A percentile compares a stretch with the other conserved stretches of the same genome.
phyloP scores from a whole-genome alignment of 805 yeast genomes.

The Candida mattraensis region DNA sequence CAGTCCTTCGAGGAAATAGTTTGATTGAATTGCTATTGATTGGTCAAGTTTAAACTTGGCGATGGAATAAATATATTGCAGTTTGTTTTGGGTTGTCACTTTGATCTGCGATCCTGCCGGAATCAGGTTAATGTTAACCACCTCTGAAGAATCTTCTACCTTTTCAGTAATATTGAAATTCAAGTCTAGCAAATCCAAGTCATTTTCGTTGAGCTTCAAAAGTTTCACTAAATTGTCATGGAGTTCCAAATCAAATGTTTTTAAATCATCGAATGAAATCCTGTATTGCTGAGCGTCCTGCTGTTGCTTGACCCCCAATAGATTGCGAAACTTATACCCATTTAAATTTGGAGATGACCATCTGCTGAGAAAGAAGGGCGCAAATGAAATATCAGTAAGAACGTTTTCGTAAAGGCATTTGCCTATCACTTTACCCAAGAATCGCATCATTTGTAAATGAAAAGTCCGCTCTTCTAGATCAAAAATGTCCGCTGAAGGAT shows the following conservation, averaged over 20 bases:
- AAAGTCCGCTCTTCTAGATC: slow-evolving; percentile 25
- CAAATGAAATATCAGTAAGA: slow-evolving; percentile 78
- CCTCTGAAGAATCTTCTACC: slow-evolving; percentile 33
- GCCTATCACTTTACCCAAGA: slow-evolving; percentile 82
- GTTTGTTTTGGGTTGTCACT: slow-evolving; percentile 61
- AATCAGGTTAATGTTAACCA: slow-evolving; percentile 53
- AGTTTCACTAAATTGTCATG: slow-evolving; percentile 65
- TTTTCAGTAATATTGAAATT: slow-evolving; percentile 63
- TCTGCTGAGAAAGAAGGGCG: slow-evolving; percentile 78
- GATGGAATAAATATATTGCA: slow-evolving; percentile 73
- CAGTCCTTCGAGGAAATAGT: slow-evolving; percentile 68
- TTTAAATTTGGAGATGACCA: slow-evolving; percentile 42
- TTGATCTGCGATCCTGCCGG: slow-evolving; percentile 55
- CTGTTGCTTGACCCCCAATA: slow-evolving; percentile 18
- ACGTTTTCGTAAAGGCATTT: slow-evolving; percentile 85
- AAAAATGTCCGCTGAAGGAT: slow-evolving; percentile 28
- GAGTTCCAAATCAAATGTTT: slow-evolving; percentile 65
- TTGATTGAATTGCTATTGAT: slow-evolving; percentile 56
- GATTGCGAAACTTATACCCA: slow-evolving; percentile 27
- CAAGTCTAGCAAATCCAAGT: slow-evolving; percentile 58
- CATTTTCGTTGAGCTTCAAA: slow-evolving; percentile 51
- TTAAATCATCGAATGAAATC: slow-evolving; percentile 77
- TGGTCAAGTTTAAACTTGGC: slow-evolving; percentile 78
- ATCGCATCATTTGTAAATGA: slow-evolving; percentile 41
- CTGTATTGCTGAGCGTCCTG: slow-evolving; percentile 36